Evolutionary conservation across 2,329 filamentous ascomycete species (phyloP).

Genomic region (Paraphaeosphaeria sporulosa): DNA sequence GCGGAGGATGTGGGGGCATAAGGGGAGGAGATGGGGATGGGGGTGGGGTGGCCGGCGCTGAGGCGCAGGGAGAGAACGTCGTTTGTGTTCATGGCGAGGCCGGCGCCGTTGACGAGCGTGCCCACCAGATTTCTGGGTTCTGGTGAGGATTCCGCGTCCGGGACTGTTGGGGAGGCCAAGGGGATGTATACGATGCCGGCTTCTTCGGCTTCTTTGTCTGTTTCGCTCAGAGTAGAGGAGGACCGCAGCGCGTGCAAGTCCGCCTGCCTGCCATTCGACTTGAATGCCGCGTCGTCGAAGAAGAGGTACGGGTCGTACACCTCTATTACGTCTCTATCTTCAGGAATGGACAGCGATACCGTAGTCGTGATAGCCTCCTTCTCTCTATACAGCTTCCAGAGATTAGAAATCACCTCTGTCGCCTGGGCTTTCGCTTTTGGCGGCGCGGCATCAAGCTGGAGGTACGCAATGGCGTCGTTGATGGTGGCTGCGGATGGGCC

Average conservation of each 20-base stretch:
- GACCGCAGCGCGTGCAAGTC: slow-evolving; percentile 67
- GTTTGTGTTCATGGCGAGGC: slow-evolving; percentile 89
- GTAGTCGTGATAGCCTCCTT: slow-evolving; percentile 72
- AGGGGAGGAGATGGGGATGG: too few species aligned
- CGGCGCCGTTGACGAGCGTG: slow-evolving; percentile 87
- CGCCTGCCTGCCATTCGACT: slow-evolving; percentile 66
- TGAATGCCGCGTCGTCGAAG: slow-evolving; percentile 75
- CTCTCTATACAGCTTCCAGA: slow-evolving; percentile 67
- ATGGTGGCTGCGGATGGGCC: slow-evolving; percentile 51
- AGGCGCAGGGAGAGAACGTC: slow-evolving; percentile 76
- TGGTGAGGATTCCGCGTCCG: too few species aligned
- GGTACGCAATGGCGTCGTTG: slow-evolving; percentile 57
- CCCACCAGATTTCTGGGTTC: slow-evolving; percentile 70
- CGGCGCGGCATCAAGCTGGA: slow-evolving; percentile 60
- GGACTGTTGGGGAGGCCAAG: slow-evolving; percentile 43
- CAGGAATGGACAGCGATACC: slow-evolving; percentile 55
- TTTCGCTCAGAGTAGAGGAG: slow-evolving; percentile 58
- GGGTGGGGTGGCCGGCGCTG: too few species aligned
- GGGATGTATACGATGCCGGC: slow-evolving; percentile 83
- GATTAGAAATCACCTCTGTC: slow-evolving; percentile 58
- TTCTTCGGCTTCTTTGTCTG: slow-evolving; percentile 69
- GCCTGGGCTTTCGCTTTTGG: slow-evolving; percentile 56
- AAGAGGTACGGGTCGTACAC: slow-evolving; percentile 65
- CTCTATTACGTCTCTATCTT: slow-evolving; percentile 52
- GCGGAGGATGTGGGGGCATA: slow-evolving; percentile 64